phyloP scores from a whole-genome alignment of 1,139 yeast genomes.

The Yamadazyma oceani region DNA sequence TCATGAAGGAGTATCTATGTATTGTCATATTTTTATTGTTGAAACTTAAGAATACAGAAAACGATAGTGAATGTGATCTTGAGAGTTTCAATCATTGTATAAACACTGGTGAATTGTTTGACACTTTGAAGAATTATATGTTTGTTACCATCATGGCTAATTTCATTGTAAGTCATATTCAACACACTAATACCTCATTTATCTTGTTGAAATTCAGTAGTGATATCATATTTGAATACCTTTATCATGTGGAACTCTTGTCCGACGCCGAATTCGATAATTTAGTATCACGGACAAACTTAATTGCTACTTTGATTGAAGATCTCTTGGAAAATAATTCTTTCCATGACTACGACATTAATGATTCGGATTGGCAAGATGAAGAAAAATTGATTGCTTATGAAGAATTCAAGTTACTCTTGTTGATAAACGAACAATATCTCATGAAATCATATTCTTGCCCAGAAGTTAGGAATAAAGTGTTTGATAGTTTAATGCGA shows the following conservation, averaged over 20 bases:
- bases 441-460: constrained; percentile 58
- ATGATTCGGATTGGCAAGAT: constrained; percentile 45
- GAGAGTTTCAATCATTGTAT: constrained; percentile 13
- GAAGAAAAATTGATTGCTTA: constrained; percentile 66
- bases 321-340: constrained; percentile 54
- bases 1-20: constrained; percentile 37
- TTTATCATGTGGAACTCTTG: constrained; percentile 37
- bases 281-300: constrained; percentile 26
- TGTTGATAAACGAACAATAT: constrained; percentile 82
- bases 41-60: constrained; percentile 30
- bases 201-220: constrained; percentile 40
- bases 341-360: constrained; percentile 35
- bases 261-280: constrained; percentile 34
- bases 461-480: constrained; percentile 40
- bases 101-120: constrained; percentile 24
- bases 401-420: constrained; percentile 69
- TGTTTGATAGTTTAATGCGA: constrained; percentile 45
- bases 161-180: constrained; percentile 33
- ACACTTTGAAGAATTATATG: constrained; percentile 37
- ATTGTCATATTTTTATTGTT: constrained; percentile 35
- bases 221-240: constrained; percentile 45
- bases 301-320: constrained; percentile 44
- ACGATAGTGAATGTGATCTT: constrained; percentile 11
- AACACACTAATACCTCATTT: constrained; percentile 25
- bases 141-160: constrained; percentile 48